Evolutionary conservation across 192 early-diverging fungal genomes (phyloP), one percentile per base, ranked within the genome.

Genomic region (Umbelopsis vinacea): DNA sequence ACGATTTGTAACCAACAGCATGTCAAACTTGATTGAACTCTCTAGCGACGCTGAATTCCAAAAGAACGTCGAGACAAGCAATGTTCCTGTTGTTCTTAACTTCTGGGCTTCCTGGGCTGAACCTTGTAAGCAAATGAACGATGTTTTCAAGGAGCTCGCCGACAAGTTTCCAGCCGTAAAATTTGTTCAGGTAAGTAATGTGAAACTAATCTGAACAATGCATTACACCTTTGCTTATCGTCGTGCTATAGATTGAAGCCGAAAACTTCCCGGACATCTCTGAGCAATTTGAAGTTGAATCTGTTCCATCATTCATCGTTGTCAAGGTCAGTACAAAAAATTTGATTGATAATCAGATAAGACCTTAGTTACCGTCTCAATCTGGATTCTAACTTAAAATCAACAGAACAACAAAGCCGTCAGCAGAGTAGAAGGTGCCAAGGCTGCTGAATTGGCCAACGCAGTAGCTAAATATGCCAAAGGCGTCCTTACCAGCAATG

Each of bases 71-170:
- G 26, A 45, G 1, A 75, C 78, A 33, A 76, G 76, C 24, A 75
- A 77, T 67, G 76, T 82, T 10, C 77, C 83, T 66, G 70, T 83
- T 55, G 88, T 90, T 6, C 76, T 96, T 57, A 93, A 95, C 84
- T 98, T 99, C 80, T 95, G 91, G 89, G 97, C 96, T n/a, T 69
- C 79, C 17, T 99, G 94, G 94, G 93, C 93, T 37, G 87, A 88
- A 52, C 91, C 94, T 53, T 98, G 95, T 83, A 80, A 85, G 74
- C 94, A 97, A 81, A 95, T 99, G 89, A 93, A 94, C 80, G 88
- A 89, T 40, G 90, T 99, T n/a, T 94, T 98, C 78, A 83, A 83
- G 57, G 95, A 96, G 76, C 85, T 97, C 35, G 90, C 92, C 11
- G 78, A 78, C 48, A 95, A 95, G 79, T 92, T 89, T 78, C 78